A percentile compares a stretch with the other conserved stretches of the same genome.
phyloP scores from a whole-genome alignment of 768 basidiomycete genomes.

The Rhizopogon roseolus region DNA sequence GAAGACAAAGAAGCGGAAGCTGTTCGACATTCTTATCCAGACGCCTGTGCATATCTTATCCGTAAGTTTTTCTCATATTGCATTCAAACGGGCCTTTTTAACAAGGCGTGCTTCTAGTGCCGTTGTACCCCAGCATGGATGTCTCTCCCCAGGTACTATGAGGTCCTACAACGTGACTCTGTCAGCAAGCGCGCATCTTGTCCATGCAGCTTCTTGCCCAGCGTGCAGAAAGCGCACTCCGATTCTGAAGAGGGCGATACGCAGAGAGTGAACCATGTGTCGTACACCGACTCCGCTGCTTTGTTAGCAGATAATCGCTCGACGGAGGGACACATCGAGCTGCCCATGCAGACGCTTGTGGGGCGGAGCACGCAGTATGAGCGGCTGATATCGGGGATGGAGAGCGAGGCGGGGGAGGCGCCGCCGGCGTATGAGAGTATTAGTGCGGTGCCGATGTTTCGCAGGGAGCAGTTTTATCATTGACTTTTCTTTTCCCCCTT shows the following conservation, averaged over 20 bases:
- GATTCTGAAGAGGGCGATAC: background rate
- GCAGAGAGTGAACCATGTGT: slow-evolving; percentile 17
- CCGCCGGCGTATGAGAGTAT: slow-evolving; percentile 55
- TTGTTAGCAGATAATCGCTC: slow-evolving; percentile 25
- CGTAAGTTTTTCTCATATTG: slow-evolving; percentile 39
- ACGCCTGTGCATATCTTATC: slow-evolving; percentile 86
- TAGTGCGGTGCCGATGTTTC: background rate
- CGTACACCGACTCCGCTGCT: slow-evolving; percentile 24
- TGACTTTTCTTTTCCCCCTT: no score
- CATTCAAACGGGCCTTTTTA: background rate
- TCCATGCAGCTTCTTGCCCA: slow-evolving; percentile 32
- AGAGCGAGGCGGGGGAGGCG: slow-evolving; percentile 75
- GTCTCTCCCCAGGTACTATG: slow-evolving; percentile 71
- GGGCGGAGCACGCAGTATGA: slow-evolving; percentile 59
- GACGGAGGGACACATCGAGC: slow-evolving; percentile 8
- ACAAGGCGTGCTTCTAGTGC: slow-evolving; percentile 42
- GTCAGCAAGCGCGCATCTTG: slow-evolving; percentile 24
- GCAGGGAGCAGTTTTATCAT: background rate
- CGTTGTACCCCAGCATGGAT: slow-evolving; percentile 80
- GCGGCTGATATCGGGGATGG: slow-evolving; percentile 81
- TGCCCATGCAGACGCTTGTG: slow-evolving; percentile 22
- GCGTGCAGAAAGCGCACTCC: slow-evolving; percentile 3
- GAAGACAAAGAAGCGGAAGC: slow-evolving; percentile 68
- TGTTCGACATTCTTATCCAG: slow-evolving; percentile 87
- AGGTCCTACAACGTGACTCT: slow-evolving; percentile 19